Base-by-base conservation (phyloP, 768 basidiomycete genomes). In the Lactifluus hygrophoroides region DNA sequence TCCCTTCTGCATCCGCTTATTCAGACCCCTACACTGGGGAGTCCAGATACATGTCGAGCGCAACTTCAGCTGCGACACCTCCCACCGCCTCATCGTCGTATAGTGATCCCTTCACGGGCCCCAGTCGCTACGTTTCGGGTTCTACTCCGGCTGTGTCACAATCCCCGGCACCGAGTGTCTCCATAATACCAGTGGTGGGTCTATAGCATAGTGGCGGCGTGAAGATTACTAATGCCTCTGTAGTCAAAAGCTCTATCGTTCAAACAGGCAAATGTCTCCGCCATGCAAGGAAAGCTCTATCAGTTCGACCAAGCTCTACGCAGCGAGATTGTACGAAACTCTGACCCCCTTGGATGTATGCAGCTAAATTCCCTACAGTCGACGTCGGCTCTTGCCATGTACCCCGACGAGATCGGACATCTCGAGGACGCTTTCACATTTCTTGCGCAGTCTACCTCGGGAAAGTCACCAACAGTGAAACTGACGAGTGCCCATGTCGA, bases 231-330 rank as follows among this genome's bases (percentile, higher is more conserved):
- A 44, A 44, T 28, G 11, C 11, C 19, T 4, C 34, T 42, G 19
- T 64, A 91, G 89, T 74, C 77, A 43, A 81, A 78, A 38, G 75
- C 78, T 43, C 78, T 91, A 19, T 75, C 79, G n/a, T 95, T 97
- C 76, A 90, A 88, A 63, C 89, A 92, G 75, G 90, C 84, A 3
- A 84, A 83, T 69, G 78, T 94, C 27, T 66, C 76, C 21, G 89
- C 89, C 17, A 90, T 94, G 83, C 84, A 82, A 66, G 76, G 77
- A 21, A 94, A 94, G 70, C 66, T 92, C 19, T 77, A 79, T 60
- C 85, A 93, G 68, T 84, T 93, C 50, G 79, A 91, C 64, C 82
- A 86, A 44, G 78, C 71, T 19, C 72, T 93, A 37, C 78, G 76
- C 54, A 73, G 80, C 60, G 86, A 88, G 68, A 85, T 83, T 52